Evolutionary conservation across 192 early-diverging fungal species (phyloP).

Genomic region (Gamsiella multidivaricata): DNA sequence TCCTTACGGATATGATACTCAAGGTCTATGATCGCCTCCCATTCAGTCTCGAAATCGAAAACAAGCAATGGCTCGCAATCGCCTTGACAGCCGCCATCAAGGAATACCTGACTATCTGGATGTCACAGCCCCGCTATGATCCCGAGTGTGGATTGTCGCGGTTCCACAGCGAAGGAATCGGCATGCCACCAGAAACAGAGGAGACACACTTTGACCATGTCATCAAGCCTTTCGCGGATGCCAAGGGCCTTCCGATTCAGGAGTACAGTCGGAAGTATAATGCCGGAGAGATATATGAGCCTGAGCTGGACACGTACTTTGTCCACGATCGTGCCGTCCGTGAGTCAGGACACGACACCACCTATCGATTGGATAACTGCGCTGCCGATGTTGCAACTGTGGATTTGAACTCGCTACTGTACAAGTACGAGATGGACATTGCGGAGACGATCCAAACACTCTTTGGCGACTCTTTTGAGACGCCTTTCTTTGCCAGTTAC

Average conservation of each 20-base stretch:
- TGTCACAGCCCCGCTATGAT: slow-evolving; percentile 82
- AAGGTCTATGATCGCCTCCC: slow-evolving; percentile 77
- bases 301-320: slow-evolving; percentile 94
- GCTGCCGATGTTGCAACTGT: slow-evolving; percentile 94
- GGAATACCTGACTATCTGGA: slow-evolving; percentile 95
- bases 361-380: slow-evolving; percentile 90
- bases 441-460: slow-evolving; percentile 73
- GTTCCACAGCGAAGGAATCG: slow-evolving; percentile 89
- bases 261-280: slow-evolving; percentile 84
- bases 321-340: slow-evolving; percentile 97
- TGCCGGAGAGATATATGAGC: slow-evolving; percentile 73
- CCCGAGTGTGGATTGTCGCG: slow-evolving; percentile 78
- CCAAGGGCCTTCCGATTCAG: slow-evolving; percentile 70
- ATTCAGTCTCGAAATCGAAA: slow-evolving; percentile 56
- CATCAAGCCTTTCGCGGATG: slow-evolving; percentile 81
- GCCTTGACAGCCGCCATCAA: slow-evolving; percentile 82
- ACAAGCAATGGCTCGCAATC: slow-evolving; percentile 78
- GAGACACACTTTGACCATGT: slow-evolving; percentile 89
- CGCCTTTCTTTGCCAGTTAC: slow-evolving; percentile 36
- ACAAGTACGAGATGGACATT: slow-evolving; percentile 96
- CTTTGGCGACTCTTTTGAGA: slow-evolving; percentile 68
- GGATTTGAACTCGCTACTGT: slow-evolving; percentile 92
- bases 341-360: slow-evolving; percentile 97
- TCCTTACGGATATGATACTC: slow-evolving; percentile 96
- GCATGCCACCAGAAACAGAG: slow-evolving; percentile 99